Percentiles rank a stretch among this genome's conserved stretches.
Conservation (phyloP, 2,329 filamentous ascomycete species). For the Fonsecaea pugnacius region DNA sequence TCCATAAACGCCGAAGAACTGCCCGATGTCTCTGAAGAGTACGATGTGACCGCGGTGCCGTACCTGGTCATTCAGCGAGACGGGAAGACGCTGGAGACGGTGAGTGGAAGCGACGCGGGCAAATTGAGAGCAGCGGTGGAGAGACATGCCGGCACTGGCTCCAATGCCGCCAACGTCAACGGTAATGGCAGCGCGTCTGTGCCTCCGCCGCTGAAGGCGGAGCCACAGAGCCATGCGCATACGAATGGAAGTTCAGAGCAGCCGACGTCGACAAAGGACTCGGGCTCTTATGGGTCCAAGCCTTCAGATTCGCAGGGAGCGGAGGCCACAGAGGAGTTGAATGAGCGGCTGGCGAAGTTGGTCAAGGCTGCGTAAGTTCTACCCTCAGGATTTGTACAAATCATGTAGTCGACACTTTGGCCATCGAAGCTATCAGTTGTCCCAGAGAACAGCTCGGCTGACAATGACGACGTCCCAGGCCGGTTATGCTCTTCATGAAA, state of each 20-base stretch:
- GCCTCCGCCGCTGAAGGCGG: constrained; percentile 47
- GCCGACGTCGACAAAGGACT: constrained; percentile 43
- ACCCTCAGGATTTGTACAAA: not conserved
- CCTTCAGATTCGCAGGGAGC: constrained; percentile 51
- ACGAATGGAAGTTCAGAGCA: constrained; percentile 34
- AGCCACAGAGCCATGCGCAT: constrained; percentile 41
- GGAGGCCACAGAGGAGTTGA: constrained; percentile 79
- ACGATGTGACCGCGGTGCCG: constrained; percentile 93
- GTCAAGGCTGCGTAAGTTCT: constrained; percentile 80
- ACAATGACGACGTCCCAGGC: constrained; percentile 19
- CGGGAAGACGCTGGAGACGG: constrained; percentile 76
- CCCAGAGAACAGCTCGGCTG: not conserved
- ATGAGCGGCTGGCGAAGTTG: constrained; percentile 77
- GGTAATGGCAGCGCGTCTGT: constrained; percentile 44
- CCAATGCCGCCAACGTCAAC: constrained; percentile 28
- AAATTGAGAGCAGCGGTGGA: constrained; percentile 87
- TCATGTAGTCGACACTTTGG: not conserved
- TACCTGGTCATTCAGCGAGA: constrained; percentile 83
- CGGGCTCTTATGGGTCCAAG: constrained; percentile 53
- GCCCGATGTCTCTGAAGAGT: constrained; percentile 85
- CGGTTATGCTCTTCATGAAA: constrained; percentile 99
- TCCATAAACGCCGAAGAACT: constrained; percentile 94
- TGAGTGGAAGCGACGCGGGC: constrained; percentile 86
- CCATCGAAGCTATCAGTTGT: not conserved
- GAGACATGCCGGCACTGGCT: constrained; percentile 66